Percentiles rank a stretch among this genome's conserved stretches.
Evolutionary conservation across 192 early-diverging fungal genomes (phyloP).

Genomic region (Entomortierella beljakovae): DNA sequence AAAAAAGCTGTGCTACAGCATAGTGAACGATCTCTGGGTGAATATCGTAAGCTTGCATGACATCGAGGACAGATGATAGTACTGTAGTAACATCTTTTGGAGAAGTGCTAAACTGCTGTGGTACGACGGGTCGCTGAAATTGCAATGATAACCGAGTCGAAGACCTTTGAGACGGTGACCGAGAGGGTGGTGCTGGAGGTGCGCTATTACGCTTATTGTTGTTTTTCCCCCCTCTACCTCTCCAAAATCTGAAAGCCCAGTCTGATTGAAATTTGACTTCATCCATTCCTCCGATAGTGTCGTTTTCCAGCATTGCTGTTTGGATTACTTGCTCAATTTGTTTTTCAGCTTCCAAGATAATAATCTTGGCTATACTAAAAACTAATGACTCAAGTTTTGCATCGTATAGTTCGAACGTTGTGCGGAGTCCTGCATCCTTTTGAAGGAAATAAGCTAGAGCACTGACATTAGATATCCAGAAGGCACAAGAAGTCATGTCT

Average conservation of each 20-base stretch:
- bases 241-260: slow-evolving; percentile 54
- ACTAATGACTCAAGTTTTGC: slow-evolving; percentile 80
- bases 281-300: slow-evolving; percentile 74
- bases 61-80: slow-evolving; percentile 70
- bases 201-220: slow-evolving; percentile 23
- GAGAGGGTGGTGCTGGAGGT: background rate
- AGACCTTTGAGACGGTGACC: background rate
- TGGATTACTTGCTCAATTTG: slow-evolving; percentile 75
- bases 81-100: slow-evolving; percentile 80
- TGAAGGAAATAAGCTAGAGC: slow-evolving; percentile 88
- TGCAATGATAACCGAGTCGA: slow-evolving; percentile 19
- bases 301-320: slow-evolving; percentile 73
- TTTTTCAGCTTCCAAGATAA: slow-evolving; percentile 70
- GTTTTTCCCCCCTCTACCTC: slow-evolving; percentile 8
- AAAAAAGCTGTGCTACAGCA: slow-evolving; percentile 79
- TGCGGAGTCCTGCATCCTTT: slow-evolving; percentile 80
- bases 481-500: slow-evolving; percentile 71
- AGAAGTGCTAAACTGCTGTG: slow-evolving; percentile 47
- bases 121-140: slow-evolving; percentile 12
- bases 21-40: slow-evolving; percentile 80
- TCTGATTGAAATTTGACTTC: slow-evolving; percentile 66
- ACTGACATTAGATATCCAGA: slow-evolving; percentile 88
- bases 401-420: slow-evolving; percentile 75
- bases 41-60: slow-evolving; percentile 76
- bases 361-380: slow-evolving; percentile 70